Conservation (phyloP, 2,329 filamentous ascomycete species). For the Bipolaris oryzae region DNA sequence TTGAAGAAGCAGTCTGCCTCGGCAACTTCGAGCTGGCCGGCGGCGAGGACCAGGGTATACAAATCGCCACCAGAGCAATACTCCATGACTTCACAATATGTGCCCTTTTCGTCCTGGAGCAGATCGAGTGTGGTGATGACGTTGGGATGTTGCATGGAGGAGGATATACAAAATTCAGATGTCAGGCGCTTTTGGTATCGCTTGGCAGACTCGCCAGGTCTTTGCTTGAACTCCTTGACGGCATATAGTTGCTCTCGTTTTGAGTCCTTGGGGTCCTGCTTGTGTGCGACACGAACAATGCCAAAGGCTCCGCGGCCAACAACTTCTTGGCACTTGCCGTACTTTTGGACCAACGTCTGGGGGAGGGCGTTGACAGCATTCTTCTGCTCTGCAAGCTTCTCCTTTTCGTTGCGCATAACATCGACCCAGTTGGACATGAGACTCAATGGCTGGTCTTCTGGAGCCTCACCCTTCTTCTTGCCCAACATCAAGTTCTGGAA, state of each 20-base stretch:
- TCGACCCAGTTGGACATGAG: conserved; percentile 97
- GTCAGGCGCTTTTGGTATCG: conserved; percentile 98
- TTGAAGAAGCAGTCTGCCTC: conserved; percentile 99
- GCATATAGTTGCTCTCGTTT: conserved; percentile 89
- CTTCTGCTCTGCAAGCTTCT: conserved; percentile 74
- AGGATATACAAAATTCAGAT: conserved; percentile 98
- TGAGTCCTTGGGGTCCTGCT: conserved; percentile 79
- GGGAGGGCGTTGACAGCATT: conserved; percentile 77
- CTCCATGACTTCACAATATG: conserved; percentile 99
- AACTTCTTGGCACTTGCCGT: conserved; percentile 97
- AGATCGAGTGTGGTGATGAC: conserved; percentile 97
- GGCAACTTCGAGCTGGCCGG: conserved; percentile 85
- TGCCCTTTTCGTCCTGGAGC: conserved; percentile 92
- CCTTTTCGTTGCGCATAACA: conserved; percentile 86
- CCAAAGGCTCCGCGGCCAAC: conserved; percentile 96
- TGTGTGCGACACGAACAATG: conserved; percentile 96
- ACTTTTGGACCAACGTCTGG: conserved; percentile 88
- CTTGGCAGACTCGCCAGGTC: conserved; percentile 92
- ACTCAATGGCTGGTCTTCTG: conserved; percentile 80
- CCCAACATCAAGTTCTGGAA: conserved; percentile 81
- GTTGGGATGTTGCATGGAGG: conserved; percentile 93
- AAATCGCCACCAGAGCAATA: conserved; percentile 96
- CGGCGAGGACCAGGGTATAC: conserved; percentile 89
- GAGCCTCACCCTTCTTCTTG: conserved; percentile 75
- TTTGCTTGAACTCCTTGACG: conserved; percentile 95